Percentiles rank a stretch among this genome's conserved stretches.
Conservation (phyloP, 2,329 filamentous ascomycete genomes). For the Fusarium neocosmosporiellum region DNA sequence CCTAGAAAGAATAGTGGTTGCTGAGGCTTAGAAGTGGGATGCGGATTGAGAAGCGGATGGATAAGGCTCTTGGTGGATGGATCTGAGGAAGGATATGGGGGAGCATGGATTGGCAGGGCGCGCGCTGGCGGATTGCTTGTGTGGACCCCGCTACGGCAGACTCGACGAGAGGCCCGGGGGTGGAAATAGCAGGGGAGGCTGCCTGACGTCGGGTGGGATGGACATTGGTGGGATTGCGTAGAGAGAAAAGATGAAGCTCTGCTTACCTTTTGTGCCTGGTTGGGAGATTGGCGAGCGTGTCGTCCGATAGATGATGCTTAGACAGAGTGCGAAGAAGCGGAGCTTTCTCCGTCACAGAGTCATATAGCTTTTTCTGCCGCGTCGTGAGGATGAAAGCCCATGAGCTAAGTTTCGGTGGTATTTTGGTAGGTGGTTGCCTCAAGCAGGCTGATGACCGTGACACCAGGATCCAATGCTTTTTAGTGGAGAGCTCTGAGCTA, state of each 20-base stretch:
- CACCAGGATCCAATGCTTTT: slow-evolving; percentile 19
- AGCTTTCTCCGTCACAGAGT: neutral
- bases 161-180: slow-evolving; percentile 24
- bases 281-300: neutral
- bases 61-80: slow-evolving; percentile 37
- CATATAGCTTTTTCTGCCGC: neutral
- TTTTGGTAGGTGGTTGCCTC: slow-evolving; percentile 7
- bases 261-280: neutral
- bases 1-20: slow-evolving; percentile 29
- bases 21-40: slow-evolving; percentile 34
- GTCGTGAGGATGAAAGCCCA: slow-evolving; percentile 22
- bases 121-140: slow-evolving; percentile 48
- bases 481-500: slow-evolving; percentile 20
- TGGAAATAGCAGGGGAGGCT: slow-evolving; percentile 31
- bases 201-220: slow-evolving; percentile 2
- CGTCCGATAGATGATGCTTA: neutral
- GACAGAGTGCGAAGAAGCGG: neutral
- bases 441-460: slow-evolving; percentile 7
- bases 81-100: slow-evolving; percentile 39
- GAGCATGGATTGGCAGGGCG: slow-evolving; percentile 48
- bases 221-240: neutral
- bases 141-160: slow-evolving; percentile 48
- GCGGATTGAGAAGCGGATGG: slow-evolving; percentile 35
- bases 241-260: neutral
- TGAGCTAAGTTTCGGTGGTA: slow-evolving; percentile 3